Conservation (phyloP, 768 basidiomycete genomes). For the Obba rivulosa region DNA sequence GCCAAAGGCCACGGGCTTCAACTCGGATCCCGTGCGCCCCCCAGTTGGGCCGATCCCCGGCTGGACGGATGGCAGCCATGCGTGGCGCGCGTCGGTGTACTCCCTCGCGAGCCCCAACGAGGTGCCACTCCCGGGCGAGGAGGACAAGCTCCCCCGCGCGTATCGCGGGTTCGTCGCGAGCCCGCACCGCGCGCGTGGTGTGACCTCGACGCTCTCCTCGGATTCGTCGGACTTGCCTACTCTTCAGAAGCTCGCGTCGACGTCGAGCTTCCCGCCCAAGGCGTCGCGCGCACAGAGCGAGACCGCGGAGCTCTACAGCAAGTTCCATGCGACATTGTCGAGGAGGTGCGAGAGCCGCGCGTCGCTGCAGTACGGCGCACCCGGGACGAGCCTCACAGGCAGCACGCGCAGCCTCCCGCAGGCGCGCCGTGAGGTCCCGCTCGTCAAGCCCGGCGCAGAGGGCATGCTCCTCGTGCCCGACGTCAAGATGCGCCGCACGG, state of each 20-base stretch:
- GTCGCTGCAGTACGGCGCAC: slow-evolving; percentile 26
- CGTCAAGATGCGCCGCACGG: slow-evolving; percentile 29
- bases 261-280: slow-evolving; percentile 13
- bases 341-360: slow-evolving; percentile 49
- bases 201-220: slow-evolving; percentile 43
- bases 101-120: slow-evolving; percentile 39
- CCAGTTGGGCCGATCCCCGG: slow-evolving; percentile 41
- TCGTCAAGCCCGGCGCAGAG: slow-evolving; percentile 56
- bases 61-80: slow-evolving; percentile 63
- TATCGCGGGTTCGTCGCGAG: slow-evolving; percentile 45
- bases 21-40: slow-evolving; percentile 23
- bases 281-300: slow-evolving; percentile 18
- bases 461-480: slow-evolving; percentile 58
- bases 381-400: slow-evolving; percentile 26
- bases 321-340: slow-evolving; percentile 52
- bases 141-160: slow-evolving; percentile 25
- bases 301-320: slow-evolving; percentile 44
- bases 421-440: slow-evolving; percentile 30
- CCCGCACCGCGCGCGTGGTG: slow-evolving; percentile 43
- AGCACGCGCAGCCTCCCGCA: slow-evolving; percentile 31
- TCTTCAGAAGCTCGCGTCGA: neutral
- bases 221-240: slow-evolving; percentile 5
- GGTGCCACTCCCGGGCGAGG: slow-evolving; percentile 14
- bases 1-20: slow-evolving; percentile 12
- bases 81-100: slow-evolving; percentile 66